These are phyloP conservation scores for Kodamaea neixiangensis DNA, from an alignment of 805 yeast genomes.

Conservation along the genomic window DNA sequence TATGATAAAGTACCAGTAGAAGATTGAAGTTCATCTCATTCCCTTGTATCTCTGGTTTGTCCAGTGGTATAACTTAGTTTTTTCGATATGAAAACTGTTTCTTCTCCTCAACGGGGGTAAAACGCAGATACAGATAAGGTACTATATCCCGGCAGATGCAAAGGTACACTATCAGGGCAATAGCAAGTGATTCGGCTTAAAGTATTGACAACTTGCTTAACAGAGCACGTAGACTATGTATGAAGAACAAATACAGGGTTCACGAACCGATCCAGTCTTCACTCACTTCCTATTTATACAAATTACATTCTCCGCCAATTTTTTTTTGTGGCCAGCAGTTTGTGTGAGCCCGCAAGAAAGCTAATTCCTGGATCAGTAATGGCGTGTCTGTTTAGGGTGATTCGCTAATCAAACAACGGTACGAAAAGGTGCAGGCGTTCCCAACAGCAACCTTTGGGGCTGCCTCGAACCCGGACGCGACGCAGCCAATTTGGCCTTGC, in stretches of 20 bases:
- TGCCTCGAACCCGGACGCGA: background rate
- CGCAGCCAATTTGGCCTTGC: background rate
- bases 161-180: no score
- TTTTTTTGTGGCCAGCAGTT: background rate
- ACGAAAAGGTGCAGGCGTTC: background rate
- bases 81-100: no score
- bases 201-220: no score
- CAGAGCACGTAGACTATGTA: no score
- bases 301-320: background rate
- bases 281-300: background rate
- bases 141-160: no score
- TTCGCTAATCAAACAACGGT: background rate
- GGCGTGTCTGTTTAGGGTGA: background rate
- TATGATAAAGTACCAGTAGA: conserved; percentile 6
- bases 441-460: background rate
- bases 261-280: background rate
- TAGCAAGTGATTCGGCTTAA: background rate
- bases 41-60: background rate
- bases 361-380: conserved; percentile 1
- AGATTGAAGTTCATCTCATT: conserved; percentile 5
- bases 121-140: no score
- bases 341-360: background rate
- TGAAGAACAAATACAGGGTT: conserved; percentile 2
- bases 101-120: no score
- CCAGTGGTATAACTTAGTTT: no score